Conservation (phyloP, 1,139 yeast species). For the Casaregolazyma lundiana region DNA sequence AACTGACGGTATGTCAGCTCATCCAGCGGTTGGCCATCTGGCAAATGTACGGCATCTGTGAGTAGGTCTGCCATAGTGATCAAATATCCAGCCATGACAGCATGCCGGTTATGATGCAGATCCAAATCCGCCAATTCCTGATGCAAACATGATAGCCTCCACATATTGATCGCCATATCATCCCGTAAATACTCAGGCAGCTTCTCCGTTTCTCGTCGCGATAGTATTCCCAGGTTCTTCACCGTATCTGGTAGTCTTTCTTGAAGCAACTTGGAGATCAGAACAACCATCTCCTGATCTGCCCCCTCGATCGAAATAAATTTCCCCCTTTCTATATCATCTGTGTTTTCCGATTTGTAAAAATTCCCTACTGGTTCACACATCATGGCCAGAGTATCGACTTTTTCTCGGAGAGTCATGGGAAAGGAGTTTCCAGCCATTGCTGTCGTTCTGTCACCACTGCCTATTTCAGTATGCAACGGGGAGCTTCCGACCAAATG, state of each 20-base stretch:
- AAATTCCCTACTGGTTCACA: slow-evolving; percentile 21
- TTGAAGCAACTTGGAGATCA: slow-evolving; percentile 17
- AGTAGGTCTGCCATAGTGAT: slow-evolving; percentile 28
- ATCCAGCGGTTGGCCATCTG: slow-evolving; percentile 7
- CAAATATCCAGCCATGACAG: slow-evolving; percentile 27
- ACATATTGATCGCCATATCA: slow-evolving; percentile 26
- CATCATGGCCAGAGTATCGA: slow-evolving; percentile 25
- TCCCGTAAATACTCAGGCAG: slow-evolving; percentile 22
- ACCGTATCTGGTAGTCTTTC: slow-evolving; percentile 15
- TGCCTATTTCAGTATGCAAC: neutral
- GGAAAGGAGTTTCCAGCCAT: slow-evolving; percentile 3
- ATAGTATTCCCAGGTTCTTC: slow-evolving; percentile 16
- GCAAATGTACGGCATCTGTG: slow-evolving; percentile 15
- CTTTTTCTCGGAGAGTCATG: slow-evolving; percentile 26
- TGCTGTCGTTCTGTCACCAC: slow-evolving; percentile 2
- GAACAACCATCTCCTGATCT: slow-evolving; percentile 21
- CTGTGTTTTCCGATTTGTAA: slow-evolving; percentile 12
- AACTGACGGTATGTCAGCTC: slow-evolving; percentile 21
- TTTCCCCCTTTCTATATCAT: slow-evolving; percentile 11
- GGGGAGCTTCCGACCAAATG: slow-evolving; percentile 6
- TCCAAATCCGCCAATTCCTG: slow-evolving; percentile 23
- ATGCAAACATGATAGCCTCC: slow-evolving; percentile 28
- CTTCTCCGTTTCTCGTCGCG: slow-evolving; percentile 13
- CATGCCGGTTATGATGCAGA: slow-evolving; percentile 16
- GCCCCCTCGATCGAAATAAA: slow-evolving; percentile 28